Evolutionary conservation across 2,329 filamentous ascomycete genomes (phyloP).

Genomic region (Sphaerulina populicola): DNA sequence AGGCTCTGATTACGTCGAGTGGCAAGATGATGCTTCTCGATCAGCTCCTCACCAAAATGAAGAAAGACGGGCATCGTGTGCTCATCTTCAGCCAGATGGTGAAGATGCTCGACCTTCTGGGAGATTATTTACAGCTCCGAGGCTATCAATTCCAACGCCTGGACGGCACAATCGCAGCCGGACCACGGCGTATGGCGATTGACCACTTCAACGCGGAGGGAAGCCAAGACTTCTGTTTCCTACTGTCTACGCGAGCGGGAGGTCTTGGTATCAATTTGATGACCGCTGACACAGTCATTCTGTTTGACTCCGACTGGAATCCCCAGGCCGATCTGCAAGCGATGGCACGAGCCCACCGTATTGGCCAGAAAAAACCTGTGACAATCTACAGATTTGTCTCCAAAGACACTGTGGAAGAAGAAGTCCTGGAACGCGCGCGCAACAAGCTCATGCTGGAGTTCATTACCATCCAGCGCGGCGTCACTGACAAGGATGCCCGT

Average conservation of each 20-base stretch:
- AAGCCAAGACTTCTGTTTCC: constrained; percentile 92
- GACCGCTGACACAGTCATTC: constrained; percentile 95
- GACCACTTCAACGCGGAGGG: constrained; percentile 97
- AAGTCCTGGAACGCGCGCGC: constrained; percentile 87
- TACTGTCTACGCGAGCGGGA: constrained; percentile 89
- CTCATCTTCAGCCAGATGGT: constrained; percentile 99
- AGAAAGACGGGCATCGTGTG: constrained; percentile 86
- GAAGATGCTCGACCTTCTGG: constrained; percentile 92
- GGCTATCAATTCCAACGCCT: constrained; percentile 94
- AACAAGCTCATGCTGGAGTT: constrained; percentile 98
- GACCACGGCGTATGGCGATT: constrained; percentile 82
- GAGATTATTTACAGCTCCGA: constrained; percentile 83
- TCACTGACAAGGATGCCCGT: constrained; percentile 86
- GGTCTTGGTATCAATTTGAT: constrained; percentile 98
- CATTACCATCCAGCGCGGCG: constrained; percentile 90
- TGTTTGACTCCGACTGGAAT: constrained; percentile 99
- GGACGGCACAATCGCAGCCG: constrained; percentile 87
- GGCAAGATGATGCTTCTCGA: constrained; percentile 99
- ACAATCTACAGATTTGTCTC: constrained; percentile 94
- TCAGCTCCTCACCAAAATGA: constrained; percentile 86
- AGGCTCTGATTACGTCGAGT: constrained; percentile 89
- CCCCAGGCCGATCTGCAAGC: constrained; percentile 96
- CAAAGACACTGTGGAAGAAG: constrained; percentile 96
- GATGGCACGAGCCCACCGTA: constrained; percentile 96
- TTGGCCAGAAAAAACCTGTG: constrained; percentile 91